These are phyloP conservation scores for Cyclotella kingstonii DNA, from an alignment of 108 stramenopile species.

Conservation along the genomic window DNA sequence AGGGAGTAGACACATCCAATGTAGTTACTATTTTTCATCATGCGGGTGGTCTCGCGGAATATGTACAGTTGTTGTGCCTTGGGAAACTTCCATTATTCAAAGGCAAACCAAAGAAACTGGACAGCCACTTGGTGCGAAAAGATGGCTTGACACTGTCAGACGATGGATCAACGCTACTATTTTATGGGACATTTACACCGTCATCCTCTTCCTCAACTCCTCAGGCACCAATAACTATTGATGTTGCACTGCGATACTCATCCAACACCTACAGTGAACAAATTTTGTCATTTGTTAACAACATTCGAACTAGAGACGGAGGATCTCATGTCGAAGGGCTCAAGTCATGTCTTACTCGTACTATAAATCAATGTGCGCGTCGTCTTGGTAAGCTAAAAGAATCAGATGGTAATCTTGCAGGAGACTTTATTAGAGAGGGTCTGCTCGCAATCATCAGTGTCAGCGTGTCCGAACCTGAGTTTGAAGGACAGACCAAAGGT, in stretches of 20 bases:
- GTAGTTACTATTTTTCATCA: conserved; percentile 76
- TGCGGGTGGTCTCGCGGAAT: conserved; percentile 85
- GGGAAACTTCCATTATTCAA: conserved; percentile 78
- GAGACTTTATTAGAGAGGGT: conserved; percentile 93
- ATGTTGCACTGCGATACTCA: conserved; percentile 86
- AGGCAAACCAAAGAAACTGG: conserved; percentile 31
- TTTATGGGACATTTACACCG: conserved; percentile 31
- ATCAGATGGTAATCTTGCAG: conserved; percentile 66
- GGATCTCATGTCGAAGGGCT: conserved; percentile 94
- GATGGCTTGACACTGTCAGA: conserved; percentile 28
- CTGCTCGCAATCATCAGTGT: conserved; percentile 88
- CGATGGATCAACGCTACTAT: conserved; percentile 41
- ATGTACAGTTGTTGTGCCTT: conserved; percentile 77
- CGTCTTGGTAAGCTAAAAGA: conserved; percentile 82
- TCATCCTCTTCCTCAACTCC: conserved; percentile 17
- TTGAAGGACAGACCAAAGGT: conserved; percentile 97
- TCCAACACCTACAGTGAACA: conserved; percentile 88
- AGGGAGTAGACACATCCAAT: conserved; percentile 29
- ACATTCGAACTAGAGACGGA: conserved; percentile 92
- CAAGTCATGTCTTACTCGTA: conserved; percentile 83
- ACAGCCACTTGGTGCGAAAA: conserved; percentile 4
- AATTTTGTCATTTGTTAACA: conserved; percentile 91
- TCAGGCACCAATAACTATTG: conserved; percentile 65
- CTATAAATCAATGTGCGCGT: conserved; percentile 76
- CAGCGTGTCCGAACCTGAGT: conserved; percentile 91